phyloP scores from a whole-genome alignment of 306 rosid species.

The Quercus ilex region DNA sequence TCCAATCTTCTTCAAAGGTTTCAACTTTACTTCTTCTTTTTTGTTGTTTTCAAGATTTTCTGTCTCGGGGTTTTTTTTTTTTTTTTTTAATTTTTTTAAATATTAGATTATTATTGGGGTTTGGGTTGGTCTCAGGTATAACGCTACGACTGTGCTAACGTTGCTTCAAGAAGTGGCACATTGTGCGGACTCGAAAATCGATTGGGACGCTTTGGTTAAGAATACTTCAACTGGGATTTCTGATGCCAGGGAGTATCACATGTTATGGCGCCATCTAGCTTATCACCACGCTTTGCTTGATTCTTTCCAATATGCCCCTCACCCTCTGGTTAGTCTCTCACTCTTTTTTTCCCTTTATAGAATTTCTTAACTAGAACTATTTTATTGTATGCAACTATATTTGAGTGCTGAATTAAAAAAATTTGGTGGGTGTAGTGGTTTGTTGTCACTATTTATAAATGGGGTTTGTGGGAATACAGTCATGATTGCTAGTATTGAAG shows the following conservation, averaged over 20 bases:
- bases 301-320: slow-evolving; percentile 32
- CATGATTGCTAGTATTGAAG: background rate
- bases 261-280: slow-evolving; percentile 95
- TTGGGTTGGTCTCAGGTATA: slow-evolving; percentile 43
- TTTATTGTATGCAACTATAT: background rate
- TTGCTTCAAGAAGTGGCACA: slow-evolving; percentile 68
- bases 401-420: background rate
- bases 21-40: background rate
- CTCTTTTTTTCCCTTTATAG: background rate
- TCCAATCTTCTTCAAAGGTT: slow-evolving; percentile 53
- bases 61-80: background rate
- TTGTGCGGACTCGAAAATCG: slow-evolving; percentile 43
- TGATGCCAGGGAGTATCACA: slow-evolving; percentile 76
- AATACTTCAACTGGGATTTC: slow-evolving; percentile 76
- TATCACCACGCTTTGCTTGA: slow-evolving; percentile 51
- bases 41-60: background rate
- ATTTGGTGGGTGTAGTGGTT: background rate
- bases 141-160: slow-evolving; percentile 47
- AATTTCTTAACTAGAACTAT: too few relatives aligned
- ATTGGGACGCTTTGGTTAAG: slow-evolving; percentile 73
- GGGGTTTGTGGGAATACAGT: background rate
- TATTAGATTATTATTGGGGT: background rate
- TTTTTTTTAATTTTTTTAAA: background rate
- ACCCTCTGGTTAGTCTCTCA: slow-evolving; percentile 57
- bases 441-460: background rate